A percentile compares a stretch with the other conserved stretches of the same genome.
Conservation (phyloP, 2,329 filamentous ascomycete species). For the Leptographium lundbergii region DNA sequence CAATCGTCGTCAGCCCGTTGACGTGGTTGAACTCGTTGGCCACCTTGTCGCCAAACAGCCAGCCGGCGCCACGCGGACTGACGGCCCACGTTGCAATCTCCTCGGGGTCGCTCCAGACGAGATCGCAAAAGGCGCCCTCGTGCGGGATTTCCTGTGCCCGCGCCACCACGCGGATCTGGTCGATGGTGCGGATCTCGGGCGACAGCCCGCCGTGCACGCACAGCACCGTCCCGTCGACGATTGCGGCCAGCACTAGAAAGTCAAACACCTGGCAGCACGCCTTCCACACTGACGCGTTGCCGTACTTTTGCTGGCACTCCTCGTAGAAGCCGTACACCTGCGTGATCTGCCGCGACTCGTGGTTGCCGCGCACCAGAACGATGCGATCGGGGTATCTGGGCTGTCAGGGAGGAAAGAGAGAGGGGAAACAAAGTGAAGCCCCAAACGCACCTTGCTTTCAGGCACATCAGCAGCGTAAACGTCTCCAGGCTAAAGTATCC, state of each 20-base stretch:
- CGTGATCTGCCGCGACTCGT: slow-evolving; percentile 94
- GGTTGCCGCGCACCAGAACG: slow-evolving; percentile 92
- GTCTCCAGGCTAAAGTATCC: slow-evolving; percentile 97
- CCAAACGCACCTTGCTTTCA: slow-evolving; percentile 55
- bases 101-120: slow-evolving; percentile 97
- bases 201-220: slow-evolving; percentile 91
- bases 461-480: slow-evolving; percentile 89
- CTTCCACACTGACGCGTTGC: slow-evolving; percentile 99
- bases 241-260: slow-evolving; percentile 89
- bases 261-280: slow-evolving; percentile 99
- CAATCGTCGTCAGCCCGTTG: slow-evolving; percentile 89
- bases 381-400: slow-evolving; percentile 87
- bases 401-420: slow-evolving; percentile 13
- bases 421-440: neutral
- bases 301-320: slow-evolving; percentile 95
- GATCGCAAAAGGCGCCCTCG: slow-evolving; percentile 93
- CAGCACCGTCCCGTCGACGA: slow-evolving; percentile 96
- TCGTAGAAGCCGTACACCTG: slow-evolving; percentile 99
- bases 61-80: slow-evolving; percentile 89
- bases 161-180: slow-evolving; percentile 98
- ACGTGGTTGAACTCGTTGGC: slow-evolving; percentile 96
- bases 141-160: slow-evolving; percentile 96
- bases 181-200: slow-evolving; percentile 88
- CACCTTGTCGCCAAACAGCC: slow-evolving; percentile 94
- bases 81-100: slow-evolving; percentile 95